Evolutionary conservation across 1,284 basidiomycete species (phyloP).

Genomic region (Tausonia pullulans): DNA sequence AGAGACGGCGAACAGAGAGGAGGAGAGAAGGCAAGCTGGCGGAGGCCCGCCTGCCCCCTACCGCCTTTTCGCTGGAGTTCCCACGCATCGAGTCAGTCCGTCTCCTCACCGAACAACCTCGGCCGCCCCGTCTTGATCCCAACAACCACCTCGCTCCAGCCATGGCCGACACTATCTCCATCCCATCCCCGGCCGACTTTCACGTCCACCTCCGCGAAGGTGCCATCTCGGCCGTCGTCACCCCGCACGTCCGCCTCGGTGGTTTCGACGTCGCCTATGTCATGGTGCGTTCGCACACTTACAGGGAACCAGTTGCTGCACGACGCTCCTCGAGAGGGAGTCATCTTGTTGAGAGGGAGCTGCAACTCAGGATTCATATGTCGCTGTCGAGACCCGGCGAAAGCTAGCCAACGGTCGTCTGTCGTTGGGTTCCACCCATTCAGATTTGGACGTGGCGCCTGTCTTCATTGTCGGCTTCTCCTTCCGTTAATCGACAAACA

Average conservation of each 20-base stretch:
- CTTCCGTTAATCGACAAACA: background rate
- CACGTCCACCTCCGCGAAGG: slow-evolving; percentile 96
- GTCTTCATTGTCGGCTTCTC: background rate
- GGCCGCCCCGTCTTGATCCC: background rate
- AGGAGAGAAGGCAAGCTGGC: background rate
- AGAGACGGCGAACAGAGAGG: background rate
- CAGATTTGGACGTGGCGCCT: background rate
- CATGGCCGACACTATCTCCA: slow-evolving; percentile 27
- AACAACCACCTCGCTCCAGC: background rate
- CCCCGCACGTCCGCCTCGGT: slow-evolving; percentile 79
- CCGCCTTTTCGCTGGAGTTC: too few relatives aligned
- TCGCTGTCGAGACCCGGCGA: background rate
- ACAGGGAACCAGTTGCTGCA: background rate
- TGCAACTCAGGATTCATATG: background rate
- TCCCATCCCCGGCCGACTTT: slow-evolving; percentile 77
- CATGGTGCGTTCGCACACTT: slow-evolving; percentile 53
- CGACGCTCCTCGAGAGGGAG: too few relatives aligned
- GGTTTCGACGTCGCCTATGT: slow-evolving; percentile 91
- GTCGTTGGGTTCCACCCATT: background rate
- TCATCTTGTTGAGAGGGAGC: too few relatives aligned
- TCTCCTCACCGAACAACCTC: too few relatives aligned
- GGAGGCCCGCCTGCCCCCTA: too few relatives aligned
- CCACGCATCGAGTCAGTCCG: too few relatives aligned
- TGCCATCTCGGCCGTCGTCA: slow-evolving; percentile 66
- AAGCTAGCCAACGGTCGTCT: background rate